Evolutionary conservation across 139 green algal species (phyloP).

Genomic region (Monoraphidium neglectum): DNA sequence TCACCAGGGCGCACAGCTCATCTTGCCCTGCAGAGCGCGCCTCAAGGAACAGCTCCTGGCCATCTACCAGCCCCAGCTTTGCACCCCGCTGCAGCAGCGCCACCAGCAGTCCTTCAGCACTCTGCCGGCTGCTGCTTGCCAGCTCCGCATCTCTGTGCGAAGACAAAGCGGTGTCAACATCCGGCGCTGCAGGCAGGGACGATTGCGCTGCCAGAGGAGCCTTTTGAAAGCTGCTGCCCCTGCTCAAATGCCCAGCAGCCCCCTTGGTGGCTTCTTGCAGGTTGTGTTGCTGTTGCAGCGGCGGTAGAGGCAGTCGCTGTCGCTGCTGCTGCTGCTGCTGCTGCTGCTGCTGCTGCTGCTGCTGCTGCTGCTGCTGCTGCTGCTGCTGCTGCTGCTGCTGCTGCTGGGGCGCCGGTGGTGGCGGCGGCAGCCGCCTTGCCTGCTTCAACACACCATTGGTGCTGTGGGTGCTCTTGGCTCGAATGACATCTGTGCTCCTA

Average conservation of each 20-base stretch:
- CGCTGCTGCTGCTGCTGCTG: neutral
- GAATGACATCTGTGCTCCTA: too few relatives aligned
- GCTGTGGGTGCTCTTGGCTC: too few relatives aligned
- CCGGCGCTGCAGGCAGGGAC: neutral
- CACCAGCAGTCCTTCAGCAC: slow-evolving; percentile 2
- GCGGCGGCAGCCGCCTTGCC: too few relatives aligned
- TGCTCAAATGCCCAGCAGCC: neutral
- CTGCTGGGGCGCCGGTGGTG: too few relatives aligned
- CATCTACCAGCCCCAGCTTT: too few relatives aligned
- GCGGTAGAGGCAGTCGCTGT: neutral
- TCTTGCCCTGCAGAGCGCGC: too few relatives aligned
- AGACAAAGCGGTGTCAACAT: neutral
- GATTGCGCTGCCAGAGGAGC: neutral
- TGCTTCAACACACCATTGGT: too few relatives aligned
- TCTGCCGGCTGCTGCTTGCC: neutral
- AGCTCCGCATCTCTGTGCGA: neutral
- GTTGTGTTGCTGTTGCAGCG: neutral
- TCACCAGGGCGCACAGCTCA: too few relatives aligned
- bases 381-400: neutral
- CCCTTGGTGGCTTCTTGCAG: neutral
- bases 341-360: neutral
- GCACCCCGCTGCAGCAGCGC: too few relatives aligned
- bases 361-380: slow-evolving; percentile 3
- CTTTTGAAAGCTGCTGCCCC: neutral
- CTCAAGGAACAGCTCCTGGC: too few relatives aligned